Evolutionary conservation across 1,284 basidiomycete species (phyloP), one percentile per base, ranked within the genome.

Genomic region (Boletellus sp.): DNA sequence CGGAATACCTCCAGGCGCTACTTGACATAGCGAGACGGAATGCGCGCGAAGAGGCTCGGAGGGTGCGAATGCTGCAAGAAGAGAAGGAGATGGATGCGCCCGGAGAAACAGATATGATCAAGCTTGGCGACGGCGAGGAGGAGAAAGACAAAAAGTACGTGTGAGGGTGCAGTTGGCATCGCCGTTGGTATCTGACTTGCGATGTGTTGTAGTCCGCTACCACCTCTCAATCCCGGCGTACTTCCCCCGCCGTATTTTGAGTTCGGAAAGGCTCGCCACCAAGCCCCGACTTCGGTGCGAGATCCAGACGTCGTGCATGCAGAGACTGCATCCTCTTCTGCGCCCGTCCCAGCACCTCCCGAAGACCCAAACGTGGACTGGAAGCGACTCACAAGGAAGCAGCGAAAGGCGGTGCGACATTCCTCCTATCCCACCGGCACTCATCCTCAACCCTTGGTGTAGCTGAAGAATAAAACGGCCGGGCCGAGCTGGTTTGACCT

Each of bases 401-500:
- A 89, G 66, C 78, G 74, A 69, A 90, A 85, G 70, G 81, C 80
- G 59, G 89, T 89, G 61, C 64, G 48, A 18, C 8, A 33, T 35
- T 3, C 53, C 22, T 19, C 21, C 28, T 21, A 12, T 41, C 40
- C n/a, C 13, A 42, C 18, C 3, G 32, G 26, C 15, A 11, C 13
- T 1, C 10, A 15, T 43, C 24, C 49, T 38, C 42, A 41, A 21
- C 19, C 15, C 32, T 49, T 32, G 33, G 24, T 47, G 22, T 56
- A 92, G 87, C 66, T 89, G 33, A 85, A 80, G 64, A 81, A 82
- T 55, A 81, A 82, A 52, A 92, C 91, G 0, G 82, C 91, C 1
- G 93, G 93, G 0, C 80, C 86, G 44, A 78, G 81, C 47, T 99
- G 96, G 95, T 94, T 93, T 62, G 89, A 96, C 62, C 79, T 98